Percentiles rank a stretch among this genome's conserved stretches.
These are phyloP conservation scores for Pseudisothecium myosuroides DNA, from an alignment of 225 moss, liverwort and hornwort genomes.

Conservation along the genomic window DNA sequence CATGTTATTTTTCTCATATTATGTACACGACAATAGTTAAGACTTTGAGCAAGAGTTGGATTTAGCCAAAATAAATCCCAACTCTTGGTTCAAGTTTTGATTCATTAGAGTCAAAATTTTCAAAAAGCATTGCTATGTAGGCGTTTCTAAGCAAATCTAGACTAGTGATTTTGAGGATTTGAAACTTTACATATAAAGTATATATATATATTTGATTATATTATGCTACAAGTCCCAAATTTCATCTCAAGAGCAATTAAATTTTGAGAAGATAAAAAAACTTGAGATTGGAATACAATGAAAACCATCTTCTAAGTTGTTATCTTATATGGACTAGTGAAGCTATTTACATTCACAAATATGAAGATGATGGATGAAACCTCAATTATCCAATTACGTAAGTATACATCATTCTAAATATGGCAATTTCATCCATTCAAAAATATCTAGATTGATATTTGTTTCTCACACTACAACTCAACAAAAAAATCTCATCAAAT, in stretches of 20 bases:
- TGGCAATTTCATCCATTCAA: background rate
- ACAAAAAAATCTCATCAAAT: background rate
- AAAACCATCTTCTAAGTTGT: background rate
- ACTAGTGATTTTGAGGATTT: background rate
- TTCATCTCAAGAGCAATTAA: background rate
- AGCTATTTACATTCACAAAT: background rate
- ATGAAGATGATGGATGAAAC: background rate
- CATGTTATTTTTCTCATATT: too few species aligned
- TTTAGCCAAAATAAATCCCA: background rate
- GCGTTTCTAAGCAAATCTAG: background rate
- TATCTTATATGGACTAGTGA: rapidly evolving
- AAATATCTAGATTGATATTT: background rate
- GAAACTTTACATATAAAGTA: background rate
- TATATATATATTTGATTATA: too few species aligned
- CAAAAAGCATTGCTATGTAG: background rate
- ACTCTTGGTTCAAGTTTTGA: background rate
- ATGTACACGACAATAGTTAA: background rate
- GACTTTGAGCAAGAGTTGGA: rapidly evolving
- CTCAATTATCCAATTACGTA: background rate
- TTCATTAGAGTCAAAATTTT: background rate
- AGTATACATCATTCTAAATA: background rate
- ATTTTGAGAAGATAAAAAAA: background rate
- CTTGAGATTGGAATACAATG: background rate
- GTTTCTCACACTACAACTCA: background rate
- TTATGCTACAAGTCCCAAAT: background rate